Percentiles rank a stretch among this genome's conserved stretches.
Evolutionary conservation across 495 filamentous ascomycete genomes (phyloP).

Genomic region (Pyrenula aspistea): DNA sequence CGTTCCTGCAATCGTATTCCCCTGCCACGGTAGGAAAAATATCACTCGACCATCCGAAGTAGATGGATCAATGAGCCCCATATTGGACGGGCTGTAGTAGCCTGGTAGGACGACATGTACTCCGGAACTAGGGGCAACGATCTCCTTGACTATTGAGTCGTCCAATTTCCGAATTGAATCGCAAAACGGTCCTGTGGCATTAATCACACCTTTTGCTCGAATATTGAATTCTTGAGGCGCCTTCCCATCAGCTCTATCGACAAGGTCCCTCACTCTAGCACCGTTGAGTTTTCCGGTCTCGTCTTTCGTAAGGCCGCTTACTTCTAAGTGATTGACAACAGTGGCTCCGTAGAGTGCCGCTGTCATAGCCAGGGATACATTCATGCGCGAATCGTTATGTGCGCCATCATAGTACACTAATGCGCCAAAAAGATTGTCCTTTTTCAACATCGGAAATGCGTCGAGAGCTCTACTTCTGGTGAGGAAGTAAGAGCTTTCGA

Average conservation of each 20-base stretch:
- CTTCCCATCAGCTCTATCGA: slow-evolving; percentile 46
- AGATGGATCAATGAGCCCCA: slow-evolving; percentile 91
- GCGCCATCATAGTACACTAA: slow-evolving; percentile 98
- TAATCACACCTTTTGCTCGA: slow-evolving; percentile 83
- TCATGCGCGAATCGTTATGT: slow-evolving; percentile 98
- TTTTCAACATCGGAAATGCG: slow-evolving; percentile 95
- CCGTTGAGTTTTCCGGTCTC: slow-evolving; percentile 66
- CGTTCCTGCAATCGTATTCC: slow-evolving; percentile 96
- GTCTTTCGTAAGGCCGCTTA: slow-evolving; percentile 74
- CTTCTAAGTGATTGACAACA: slow-evolving; percentile 87
- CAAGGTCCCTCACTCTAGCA: slow-evolving; percentile 63
- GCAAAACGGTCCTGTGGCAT: slow-evolving; percentile 93
- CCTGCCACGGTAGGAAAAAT: slow-evolving; percentile 99
- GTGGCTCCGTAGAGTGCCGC: slow-evolving; percentile 88
- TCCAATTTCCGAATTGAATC: slow-evolving; percentile 92
- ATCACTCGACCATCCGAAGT: slow-evolving; percentile 96
- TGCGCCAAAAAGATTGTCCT: slow-evolving; percentile 72
- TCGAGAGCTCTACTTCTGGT: slow-evolving; percentile 90
- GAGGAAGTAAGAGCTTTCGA: slow-evolving; percentile 94
- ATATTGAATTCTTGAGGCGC: slow-evolving; percentile 54
- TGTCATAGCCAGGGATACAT: slow-evolving; percentile 91
- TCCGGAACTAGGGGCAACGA: slow-evolving; percentile 87
- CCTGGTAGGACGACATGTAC: slow-evolving; percentile 93
- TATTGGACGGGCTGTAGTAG: slow-evolving; percentile 87
- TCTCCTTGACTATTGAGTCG: slow-evolving; percentile 59